A percentile compares a stretch with the other conserved stretches of the same genome.
These are phyloP conservation scores for Camillea tinctor DNA, from an alignment of 2,329 filamentous ascomycete genomes.

Conservation along the genomic window DNA sequence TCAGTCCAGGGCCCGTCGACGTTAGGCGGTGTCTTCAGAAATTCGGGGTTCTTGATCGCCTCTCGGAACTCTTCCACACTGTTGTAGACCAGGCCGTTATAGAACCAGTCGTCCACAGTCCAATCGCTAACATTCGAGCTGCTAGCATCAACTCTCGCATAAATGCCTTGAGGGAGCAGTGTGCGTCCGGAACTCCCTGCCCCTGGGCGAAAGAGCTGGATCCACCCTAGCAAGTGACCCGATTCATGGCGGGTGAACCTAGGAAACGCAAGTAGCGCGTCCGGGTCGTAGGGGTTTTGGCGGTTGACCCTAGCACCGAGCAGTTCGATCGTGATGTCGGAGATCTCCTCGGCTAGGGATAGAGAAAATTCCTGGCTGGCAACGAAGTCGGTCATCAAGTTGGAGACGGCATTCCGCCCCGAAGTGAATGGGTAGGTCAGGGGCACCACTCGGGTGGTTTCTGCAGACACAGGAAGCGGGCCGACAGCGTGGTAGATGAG, in stretches of 20 bases:
- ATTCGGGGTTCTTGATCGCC: constrained; percentile 35
- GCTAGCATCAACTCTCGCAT: constrained; percentile 34
- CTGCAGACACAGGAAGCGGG: constrained; percentile 35
- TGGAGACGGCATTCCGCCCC: neutral
- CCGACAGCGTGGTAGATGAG: constrained; percentile 33
- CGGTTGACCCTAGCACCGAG: constrained; percentile 1
- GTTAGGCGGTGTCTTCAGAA: constrained; percentile 42
- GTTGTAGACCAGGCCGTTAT: constrained; percentile 40
- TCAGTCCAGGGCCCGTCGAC: constrained; percentile 41
- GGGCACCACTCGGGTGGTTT: constrained; percentile 16
- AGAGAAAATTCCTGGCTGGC: constrained; percentile 5
- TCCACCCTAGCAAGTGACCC: constrained; percentile 36
- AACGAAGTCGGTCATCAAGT: constrained; percentile 2
- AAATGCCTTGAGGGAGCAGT: constrained; percentile 38
- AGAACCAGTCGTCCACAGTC: constrained; percentile 40
- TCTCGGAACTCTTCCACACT: constrained; percentile 37
- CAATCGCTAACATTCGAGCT: constrained; percentile 38
- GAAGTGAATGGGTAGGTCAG: constrained; percentile 23
- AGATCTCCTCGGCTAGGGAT: constrained; percentile 29
- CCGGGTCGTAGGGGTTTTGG: neutral
- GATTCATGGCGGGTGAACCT: constrained; percentile 28
- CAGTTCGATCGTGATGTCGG: constrained; percentile 36
- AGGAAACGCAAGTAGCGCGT: neutral
- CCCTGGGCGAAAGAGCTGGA: constrained; percentile 31
- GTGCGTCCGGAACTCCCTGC: constrained; percentile 34